Evolutionary conservation across 768 basidiomycete genomes (phyloP), one percentile per base, ranked within the genome.

Genomic region (Auricularia auricula-judae): DNA sequence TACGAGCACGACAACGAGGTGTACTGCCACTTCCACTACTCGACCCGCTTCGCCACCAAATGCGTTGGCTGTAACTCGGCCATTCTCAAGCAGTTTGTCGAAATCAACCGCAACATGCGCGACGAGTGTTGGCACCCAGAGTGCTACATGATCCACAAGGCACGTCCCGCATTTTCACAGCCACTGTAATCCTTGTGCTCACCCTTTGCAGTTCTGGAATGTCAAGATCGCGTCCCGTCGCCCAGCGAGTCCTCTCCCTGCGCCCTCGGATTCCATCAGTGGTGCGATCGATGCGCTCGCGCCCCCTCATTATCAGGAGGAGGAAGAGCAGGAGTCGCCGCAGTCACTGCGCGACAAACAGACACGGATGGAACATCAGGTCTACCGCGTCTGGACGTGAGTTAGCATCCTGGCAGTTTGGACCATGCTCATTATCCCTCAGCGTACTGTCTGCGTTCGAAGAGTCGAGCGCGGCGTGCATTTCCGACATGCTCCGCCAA

Each of bases 121-220:
- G 95, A 99, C 76, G 97, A 99, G 78, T 98, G 96, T 72, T 99
- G 97, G 96, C 97, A 99, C 81, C 97, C 97, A 63, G 97, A 99
- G 75, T 99, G 97, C 75, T 98, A 98, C 76, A 98, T 98, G 96
- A 98, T 99, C 69, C 96, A 98, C 77, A 98, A 98, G 29, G 29
- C 29, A 29, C 29, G 82, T 95, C 96, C 67, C 64, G 83, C 65
- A 21, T 34, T 47, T 59, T 60, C 62, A 23, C 29, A 56, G 54
- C n/a, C 36, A 35, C 65, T 53, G 43, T 18, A 47, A 12, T 12
- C 12, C n/a, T 35, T 14, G 11, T 60, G 36, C 35, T 12, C 51
- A 21, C 18, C 65, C 36, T 39, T 18, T 61, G 10, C 56, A 29
- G 93, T 98, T 98, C 76, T 98, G 97, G 97, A 99, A 98, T 74